A percentile compares a stretch with the other conserved stretches of the same genome.
Conservation (phyloP, 2,329 filamentous ascomycete species). For the Fusarium kyushuense region DNA sequence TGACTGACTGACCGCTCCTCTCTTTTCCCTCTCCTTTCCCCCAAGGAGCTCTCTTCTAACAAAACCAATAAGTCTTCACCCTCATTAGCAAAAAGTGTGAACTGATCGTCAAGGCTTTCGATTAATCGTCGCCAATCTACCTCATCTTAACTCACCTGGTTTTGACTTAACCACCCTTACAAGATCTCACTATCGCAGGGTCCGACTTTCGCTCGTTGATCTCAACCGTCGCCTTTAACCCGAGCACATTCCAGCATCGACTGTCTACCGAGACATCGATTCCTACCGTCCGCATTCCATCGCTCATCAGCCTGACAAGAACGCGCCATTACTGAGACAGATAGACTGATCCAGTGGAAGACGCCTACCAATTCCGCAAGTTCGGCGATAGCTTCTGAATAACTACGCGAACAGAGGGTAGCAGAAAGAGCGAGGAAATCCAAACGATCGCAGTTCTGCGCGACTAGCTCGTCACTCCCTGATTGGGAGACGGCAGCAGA, state of each 20-base stretch:
- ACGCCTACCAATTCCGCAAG: slow-evolving; percentile 8
- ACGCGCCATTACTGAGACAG: slow-evolving; percentile 38
- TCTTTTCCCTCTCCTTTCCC: slow-evolving; percentile 35
- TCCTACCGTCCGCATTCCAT: slow-evolving; percentile 43
- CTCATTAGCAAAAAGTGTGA: slow-evolving; percentile 43
- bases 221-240: slow-evolving; percentile 36
- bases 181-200: slow-evolving; percentile 45
- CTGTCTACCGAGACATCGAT: slow-evolving; percentile 34
- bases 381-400: slow-evolving; percentile 4
- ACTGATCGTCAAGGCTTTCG: slow-evolving; percentile 41
- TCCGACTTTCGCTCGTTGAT: slow-evolving; percentile 47
- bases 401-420: slow-evolving; percentile 16
- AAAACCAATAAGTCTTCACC: slow-evolving; percentile 42
- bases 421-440: slow-evolving; percentile 34
- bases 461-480: slow-evolving; percentile 44
- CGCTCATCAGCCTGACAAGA: slow-evolving; percentile 10
- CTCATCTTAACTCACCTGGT: slow-evolving; percentile 9
- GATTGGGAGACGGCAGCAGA: slow-evolving; percentile 44
- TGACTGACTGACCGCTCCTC: slow-evolving; percentile 36
- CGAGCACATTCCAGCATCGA: slow-evolving; percentile 41
- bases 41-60: slow-evolving; percentile 31
- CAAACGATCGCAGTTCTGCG: slow-evolving; percentile 13
- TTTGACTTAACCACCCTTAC: slow-evolving; percentile 18
- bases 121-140: slow-evolving; percentile 15
- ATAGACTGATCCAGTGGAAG: slow-evolving; percentile 25